phyloP scores from a whole-genome alignment of 2,329 filamentous ascomycete genomes.

The Lachnellula occidentalis region DNA sequence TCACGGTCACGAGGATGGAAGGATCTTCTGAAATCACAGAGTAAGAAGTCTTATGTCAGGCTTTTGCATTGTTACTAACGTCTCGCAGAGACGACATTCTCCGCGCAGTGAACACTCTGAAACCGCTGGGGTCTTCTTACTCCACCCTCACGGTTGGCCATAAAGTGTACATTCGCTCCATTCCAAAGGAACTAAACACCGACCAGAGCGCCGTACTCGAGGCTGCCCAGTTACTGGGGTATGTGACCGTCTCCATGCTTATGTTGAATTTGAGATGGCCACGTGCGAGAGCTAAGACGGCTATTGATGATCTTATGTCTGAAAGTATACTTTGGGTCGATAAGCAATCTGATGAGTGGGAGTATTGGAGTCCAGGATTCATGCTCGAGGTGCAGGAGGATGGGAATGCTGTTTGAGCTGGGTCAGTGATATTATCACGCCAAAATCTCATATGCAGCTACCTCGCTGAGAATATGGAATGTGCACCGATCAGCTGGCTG shows the following conservation, averaged over 20 bases:
- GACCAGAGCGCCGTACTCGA: conserved; percentile 92
- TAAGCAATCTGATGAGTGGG: conserved; percentile 74
- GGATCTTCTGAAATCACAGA: conserved; percentile 75
- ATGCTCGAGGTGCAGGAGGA: conserved; percentile 40
- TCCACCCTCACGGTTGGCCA: conserved; percentile 77
- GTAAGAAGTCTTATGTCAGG: conserved; percentile 36
- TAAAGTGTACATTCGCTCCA: conserved; percentile 81
- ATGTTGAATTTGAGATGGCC: conserved; percentile 84
- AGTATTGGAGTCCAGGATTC: conserved; percentile 87
- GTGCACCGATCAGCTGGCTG: background rate
- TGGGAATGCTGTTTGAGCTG: conserved; percentile 11
- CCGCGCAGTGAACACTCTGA: conserved; percentile 79
- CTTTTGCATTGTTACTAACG: conserved; percentile 10
- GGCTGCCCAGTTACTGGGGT: conserved; percentile 83
- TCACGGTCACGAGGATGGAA: conserved; percentile 67
- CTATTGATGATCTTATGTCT: conserved; percentile 81
- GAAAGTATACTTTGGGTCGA: conserved; percentile 95
- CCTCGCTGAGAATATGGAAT: background rate
- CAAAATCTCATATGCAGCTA: background rate
- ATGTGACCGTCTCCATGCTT: conserved; percentile 84
- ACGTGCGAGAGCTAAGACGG: conserved; percentile 75
- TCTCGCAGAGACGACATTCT: conserved; percentile 72
- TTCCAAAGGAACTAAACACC: conserved; percentile 90
- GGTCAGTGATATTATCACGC: background rate
- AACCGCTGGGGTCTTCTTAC: conserved; percentile 84